Evolutionary conservation across 495 filamentous ascomycete species (phyloP).

Genomic region (Astrocystis sublimbata): DNA sequence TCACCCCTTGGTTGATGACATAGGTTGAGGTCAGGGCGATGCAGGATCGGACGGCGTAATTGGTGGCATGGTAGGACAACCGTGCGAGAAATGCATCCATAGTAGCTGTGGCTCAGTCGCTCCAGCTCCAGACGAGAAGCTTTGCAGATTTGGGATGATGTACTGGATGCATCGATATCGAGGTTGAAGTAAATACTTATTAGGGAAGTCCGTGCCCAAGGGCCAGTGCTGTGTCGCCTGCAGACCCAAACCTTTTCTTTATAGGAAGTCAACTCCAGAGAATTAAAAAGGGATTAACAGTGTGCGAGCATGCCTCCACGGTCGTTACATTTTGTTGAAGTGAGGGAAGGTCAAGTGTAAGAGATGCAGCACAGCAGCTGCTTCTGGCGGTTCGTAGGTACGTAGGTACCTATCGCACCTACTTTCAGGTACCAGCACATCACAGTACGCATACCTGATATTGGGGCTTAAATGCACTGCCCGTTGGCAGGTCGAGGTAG

Average conservation of each 20-base stretch:
- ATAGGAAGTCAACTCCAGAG: too few relatives aligned
- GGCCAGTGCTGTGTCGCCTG: neutral
- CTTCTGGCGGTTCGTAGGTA: too few relatives aligned
- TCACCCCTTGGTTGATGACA: slow-evolving; percentile 77
- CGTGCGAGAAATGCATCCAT: slow-evolving; percentile 81
- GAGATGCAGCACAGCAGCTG: too few relatives aligned
- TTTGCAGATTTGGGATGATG: slow-evolving; percentile 6
- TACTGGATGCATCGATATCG: slow-evolving; percentile 21
- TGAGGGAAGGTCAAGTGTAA: neutral
- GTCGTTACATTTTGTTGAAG: neutral
- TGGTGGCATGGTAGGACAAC: slow-evolving; percentile 75
- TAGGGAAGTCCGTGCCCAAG: neutral
- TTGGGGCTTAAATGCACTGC: too few relatives aligned
- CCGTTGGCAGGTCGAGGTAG: too few relatives aligned
- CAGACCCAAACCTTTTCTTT: neutral
- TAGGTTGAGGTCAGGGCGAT: slow-evolving; percentile 84
- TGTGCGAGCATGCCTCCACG: too few relatives aligned
- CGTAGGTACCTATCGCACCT: too few relatives aligned
- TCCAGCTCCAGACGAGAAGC: slow-evolving; percentile 17
- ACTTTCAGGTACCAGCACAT: too few relatives aligned
- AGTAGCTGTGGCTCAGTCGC: slow-evolving; percentile 19
- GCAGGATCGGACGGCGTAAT: slow-evolving; percentile 88
- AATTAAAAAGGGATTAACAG: too few relatives aligned
- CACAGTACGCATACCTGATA: too few relatives aligned
- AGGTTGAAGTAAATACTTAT: too few relatives aligned